Evolutionary conservation across 176 grass and related monocot genomes (phyloP), one percentile per base, ranked within the genome.

Genomic region (Metroxylon sagu): DNA sequence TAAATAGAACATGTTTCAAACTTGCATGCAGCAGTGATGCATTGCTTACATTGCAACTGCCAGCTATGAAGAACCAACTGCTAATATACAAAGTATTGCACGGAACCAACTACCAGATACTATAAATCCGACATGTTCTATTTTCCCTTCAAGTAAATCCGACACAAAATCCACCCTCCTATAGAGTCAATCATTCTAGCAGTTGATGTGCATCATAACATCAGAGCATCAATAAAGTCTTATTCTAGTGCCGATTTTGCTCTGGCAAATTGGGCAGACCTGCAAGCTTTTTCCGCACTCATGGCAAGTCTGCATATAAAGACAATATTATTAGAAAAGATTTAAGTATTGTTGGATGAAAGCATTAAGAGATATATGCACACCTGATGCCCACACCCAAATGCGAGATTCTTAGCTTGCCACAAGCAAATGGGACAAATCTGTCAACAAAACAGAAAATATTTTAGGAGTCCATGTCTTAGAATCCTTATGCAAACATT

Each of bases 311-410:
- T 86, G 79, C 57, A 56, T 57, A 56, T 29, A 5, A 43, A 71
- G 2, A 16, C 5, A 61, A 64, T 1, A 29, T 30, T 4, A 29
- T 39, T 62, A 6, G 0, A 4, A 6, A 21, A 54, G 56, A 58
- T n/a, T 5, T 15, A 1, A 49, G 8, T 25, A 60, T 3, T 35
- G 5, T 61, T 12, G 43, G 28, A 30, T 54, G 16, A 12, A 54
- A 68, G 7, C 50, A 51, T 25, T 64, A 26, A 14, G 31, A 27
- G 8, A 4, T 6, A 5, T 49, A 63, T 6, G 14, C 1, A 29
- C 86, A 95, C 90, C 90, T 89, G 90, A 80, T 95, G 90, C 12
- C 82, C 82, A 61, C 85, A 95, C 12, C 85, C 82, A 56, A 95
- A 89, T 71, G 90, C 90, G 49, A 89, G 82, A 61, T 95, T 67